Percentiles rank a stretch among this genome's conserved stretches.
These are phyloP conservation scores for Tolypocladium endophyticum DNA, from an alignment of 2,329 filamentous ascomycete species.

Conservation along the genomic window DNA sequence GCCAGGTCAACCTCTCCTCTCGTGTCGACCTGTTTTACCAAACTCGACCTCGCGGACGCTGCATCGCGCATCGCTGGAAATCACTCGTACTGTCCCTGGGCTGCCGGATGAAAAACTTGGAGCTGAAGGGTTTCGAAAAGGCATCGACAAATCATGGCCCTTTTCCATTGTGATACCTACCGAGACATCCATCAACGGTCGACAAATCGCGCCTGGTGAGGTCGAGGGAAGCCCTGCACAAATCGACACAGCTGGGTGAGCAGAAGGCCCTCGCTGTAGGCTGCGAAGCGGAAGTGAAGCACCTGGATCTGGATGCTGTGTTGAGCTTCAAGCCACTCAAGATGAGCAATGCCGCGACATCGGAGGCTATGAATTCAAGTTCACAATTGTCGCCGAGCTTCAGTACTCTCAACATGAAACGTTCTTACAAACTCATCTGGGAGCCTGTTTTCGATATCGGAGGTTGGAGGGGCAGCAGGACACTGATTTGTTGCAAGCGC, in stretches of 20 bases:
- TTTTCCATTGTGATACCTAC: background rate
- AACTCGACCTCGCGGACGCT: background rate
- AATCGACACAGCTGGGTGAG: too few relatives aligned
- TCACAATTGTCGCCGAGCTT: too few relatives aligned
- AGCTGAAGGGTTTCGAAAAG: background rate
- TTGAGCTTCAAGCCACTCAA: too few relatives aligned
- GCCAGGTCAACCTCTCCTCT: background rate
- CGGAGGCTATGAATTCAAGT: too few relatives aligned
- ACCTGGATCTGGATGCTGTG: too few relatives aligned
- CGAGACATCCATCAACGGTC: background rate
- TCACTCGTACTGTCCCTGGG: background rate
- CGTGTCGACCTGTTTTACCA: background rate
- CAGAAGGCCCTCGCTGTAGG: too few relatives aligned
- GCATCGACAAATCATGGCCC: background rate
- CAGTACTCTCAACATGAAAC: background rate
- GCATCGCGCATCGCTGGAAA: background rate
- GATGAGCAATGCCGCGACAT: too few relatives aligned
- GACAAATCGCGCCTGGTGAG: background rate
- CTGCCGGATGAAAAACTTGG: background rate
- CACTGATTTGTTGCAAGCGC: background rate
- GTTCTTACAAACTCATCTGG: background rate
- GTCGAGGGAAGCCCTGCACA: background rate
- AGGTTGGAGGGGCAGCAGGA: background rate
- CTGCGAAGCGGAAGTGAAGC: too few relatives aligned
- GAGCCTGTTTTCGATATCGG: background rate